phyloP scores from a whole-genome alignment of 306 rosid species.

The Ormosia semicastrata region DNA sequence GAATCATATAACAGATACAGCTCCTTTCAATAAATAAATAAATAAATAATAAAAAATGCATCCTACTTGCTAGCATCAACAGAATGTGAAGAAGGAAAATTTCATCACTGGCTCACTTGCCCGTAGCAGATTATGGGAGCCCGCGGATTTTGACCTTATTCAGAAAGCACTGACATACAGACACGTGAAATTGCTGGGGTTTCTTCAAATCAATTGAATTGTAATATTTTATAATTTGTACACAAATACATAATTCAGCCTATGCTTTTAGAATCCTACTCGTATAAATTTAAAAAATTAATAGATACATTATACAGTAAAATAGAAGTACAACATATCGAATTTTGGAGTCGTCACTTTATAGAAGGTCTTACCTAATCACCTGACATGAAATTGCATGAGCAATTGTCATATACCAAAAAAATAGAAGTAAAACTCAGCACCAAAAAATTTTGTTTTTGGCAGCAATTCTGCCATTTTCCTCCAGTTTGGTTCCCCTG shows the following conservation, averaged over 20 bases:
- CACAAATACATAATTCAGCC: slow-evolving; percentile 5
- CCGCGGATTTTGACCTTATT: neutral
- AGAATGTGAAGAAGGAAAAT: neutral
- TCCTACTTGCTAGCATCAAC: neutral
- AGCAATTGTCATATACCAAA: too few species aligned
- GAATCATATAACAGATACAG: neutral
- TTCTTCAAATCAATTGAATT: neutral
- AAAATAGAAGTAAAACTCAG: slow-evolving; percentile 38
- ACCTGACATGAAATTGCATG: too few species aligned
- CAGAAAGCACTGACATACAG: neutral
- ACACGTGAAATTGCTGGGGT: neutral
- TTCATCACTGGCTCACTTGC: neutral
- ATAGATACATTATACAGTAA: too few species aligned
- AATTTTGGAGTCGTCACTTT: too few species aligned
- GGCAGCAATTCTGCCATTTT: slow-evolving; percentile 45
- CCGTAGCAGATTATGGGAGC: neutral
- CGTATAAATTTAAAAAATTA: neutral
- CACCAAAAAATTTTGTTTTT: slow-evolving; percentile 67
- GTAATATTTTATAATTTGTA: neutral
- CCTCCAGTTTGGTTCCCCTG: slow-evolving; percentile 48
- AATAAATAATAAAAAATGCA: too few species aligned
- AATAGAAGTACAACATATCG: too few species aligned
- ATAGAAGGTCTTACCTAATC: too few species aligned
- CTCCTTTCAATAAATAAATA: neutral
- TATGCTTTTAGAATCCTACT: slow-evolving; percentile 8